These are phyloP conservation scores for Pythium periplocum DNA, from an alignment of 352 stramenopile species.

Conservation along the genomic window DNA sequence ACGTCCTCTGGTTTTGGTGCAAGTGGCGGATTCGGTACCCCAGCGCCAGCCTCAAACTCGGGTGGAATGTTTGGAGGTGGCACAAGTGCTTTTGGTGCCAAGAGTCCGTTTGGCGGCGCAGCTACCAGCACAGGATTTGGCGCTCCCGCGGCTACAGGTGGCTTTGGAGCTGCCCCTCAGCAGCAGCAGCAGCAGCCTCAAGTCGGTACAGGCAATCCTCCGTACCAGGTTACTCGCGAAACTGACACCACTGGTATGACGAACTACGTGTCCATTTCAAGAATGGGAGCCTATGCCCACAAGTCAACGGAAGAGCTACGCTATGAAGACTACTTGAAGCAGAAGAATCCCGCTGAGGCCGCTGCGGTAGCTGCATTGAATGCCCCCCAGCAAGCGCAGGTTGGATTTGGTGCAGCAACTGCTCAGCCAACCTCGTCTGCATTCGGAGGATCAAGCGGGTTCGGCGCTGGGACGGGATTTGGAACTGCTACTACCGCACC, in stretches of 20 bases:
- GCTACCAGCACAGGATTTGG: constrained; percentile 14
- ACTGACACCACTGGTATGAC: constrained; percentile 37
- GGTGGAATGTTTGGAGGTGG: constrained; percentile 32
- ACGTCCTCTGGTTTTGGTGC: constrained; percentile 6
- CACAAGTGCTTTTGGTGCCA: constrained; percentile 46
- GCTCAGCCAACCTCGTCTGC: constrained; percentile 3
- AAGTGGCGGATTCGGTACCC: constrained; percentile 33
- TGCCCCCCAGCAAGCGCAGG: constrained; percentile 7
- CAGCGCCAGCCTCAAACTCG: constrained; percentile 15
- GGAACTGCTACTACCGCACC: constrained; percentile 18
- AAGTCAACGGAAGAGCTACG: constrained; percentile 73
- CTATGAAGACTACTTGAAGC: constrained; percentile 79
- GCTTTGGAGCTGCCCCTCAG: constrained; percentile 10
- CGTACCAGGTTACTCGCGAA: constrained; percentile 65
- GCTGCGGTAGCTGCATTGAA: constrained; percentile 17
- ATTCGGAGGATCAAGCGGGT: constrained; percentile 9
- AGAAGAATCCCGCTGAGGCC: constrained; percentile 42
- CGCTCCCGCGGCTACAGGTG: constrained; percentile 3
- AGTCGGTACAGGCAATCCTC: constrained; percentile 65
- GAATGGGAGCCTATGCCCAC: constrained; percentile 65
- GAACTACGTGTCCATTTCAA: constrained; percentile 54
- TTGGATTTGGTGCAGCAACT: background rate
- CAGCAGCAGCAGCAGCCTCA: constrained; percentile 19
- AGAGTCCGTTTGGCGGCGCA: constrained; percentile 8
- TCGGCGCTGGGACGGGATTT: constrained; percentile 29